A percentile compares a stretch with the other conserved stretches of the same genome.
Evolutionary conservation across 2,329 filamentous ascomycete genomes (phyloP).

Genomic region (Alternaria gansuensis): DNA sequence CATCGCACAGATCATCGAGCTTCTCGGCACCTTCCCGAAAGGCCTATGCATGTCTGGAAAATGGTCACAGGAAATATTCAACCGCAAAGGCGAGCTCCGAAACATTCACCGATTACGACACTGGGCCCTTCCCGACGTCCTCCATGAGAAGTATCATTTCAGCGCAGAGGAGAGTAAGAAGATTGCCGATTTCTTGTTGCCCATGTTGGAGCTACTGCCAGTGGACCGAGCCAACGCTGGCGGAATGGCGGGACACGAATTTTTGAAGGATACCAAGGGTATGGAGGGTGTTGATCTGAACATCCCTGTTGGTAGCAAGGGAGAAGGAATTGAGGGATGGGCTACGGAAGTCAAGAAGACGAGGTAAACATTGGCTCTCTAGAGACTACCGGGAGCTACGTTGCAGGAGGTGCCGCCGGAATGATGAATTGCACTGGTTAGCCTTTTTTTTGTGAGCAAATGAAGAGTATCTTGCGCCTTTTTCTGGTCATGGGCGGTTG

Average conservation of each 20-base stretch:
- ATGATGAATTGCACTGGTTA: slow-evolving; percentile 8
- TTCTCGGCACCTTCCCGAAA: slow-evolving; percentile 92
- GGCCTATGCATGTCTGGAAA: slow-evolving; percentile 90
- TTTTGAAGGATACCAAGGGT: slow-evolving; percentile 84
- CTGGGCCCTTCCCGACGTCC: slow-evolving; percentile 92
- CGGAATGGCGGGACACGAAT: slow-evolving; percentile 87
- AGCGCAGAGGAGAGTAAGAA: slow-evolving; percentile 79
- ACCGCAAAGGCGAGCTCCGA: slow-evolving; percentile 92
- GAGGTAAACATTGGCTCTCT: slow-evolving; percentile 31
- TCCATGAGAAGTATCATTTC: slow-evolving; percentile 97
- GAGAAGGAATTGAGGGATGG: slow-evolving; percentile 96
- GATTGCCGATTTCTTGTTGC: slow-evolving; percentile 82
- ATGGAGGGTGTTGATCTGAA: slow-evolving; percentile 84
- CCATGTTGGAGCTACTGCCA: slow-evolving; percentile 89
- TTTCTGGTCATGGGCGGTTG: not conserved
- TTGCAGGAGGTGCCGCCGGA: not conserved
- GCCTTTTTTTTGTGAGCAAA: slow-evolving; percentile 6
- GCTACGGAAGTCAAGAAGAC: slow-evolving; percentile 79
- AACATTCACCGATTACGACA: slow-evolving; percentile 97
- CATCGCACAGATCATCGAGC: slow-evolving; percentile 97
- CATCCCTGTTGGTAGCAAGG: slow-evolving; percentile 79
- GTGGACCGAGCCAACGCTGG: slow-evolving; percentile 93
- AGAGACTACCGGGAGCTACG: not conserved
- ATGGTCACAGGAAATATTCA: slow-evolving; percentile 99
- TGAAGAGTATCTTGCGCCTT: not conserved